Evolutionary conservation across 2,329 filamentous ascomycete species (phyloP), one percentile per base, ranked within the genome.

Genomic region (Cladosporium sphaerospermum): DNA sequence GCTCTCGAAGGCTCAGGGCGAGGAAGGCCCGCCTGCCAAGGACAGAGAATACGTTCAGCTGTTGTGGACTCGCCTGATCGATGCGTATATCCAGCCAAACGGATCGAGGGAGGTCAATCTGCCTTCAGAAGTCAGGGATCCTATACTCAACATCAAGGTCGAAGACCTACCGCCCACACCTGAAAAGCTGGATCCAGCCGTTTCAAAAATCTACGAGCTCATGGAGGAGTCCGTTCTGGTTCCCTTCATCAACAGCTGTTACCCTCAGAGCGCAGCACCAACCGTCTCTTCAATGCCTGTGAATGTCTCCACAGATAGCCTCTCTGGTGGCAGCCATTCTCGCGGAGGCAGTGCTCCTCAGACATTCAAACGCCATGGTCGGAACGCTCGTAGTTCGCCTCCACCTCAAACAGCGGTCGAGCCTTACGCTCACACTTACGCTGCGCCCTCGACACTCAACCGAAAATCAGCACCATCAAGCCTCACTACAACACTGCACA

Each of bases 171-270:
- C 92, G 6, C 86, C 85, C 4, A 74, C 82, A 54, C 91, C 93
- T 1, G 81, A 85, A 39, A 81, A 84, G 52, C 76, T 99, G 13
- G 86, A 95, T 56, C 81, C 88, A 47, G 90, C 93, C 16, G 87
- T 95, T 19, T 80, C 81, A 57, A 95, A 96, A 56, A 88, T 96
- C 39, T 91, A 92, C 69, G 93, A 97, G 62, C 76, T 99, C 53
- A 97, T 99, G 91, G 95, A 96, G 63, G 93, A 97, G 68, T 96
- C 91, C 3, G 88, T 97, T 0, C 77, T 97, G 48, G 84, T 96
- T 0, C 91, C 92, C 0, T 99, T 97, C 67, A 78, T 97, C 51
- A 92, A 96, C 70, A 80, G 77, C 57, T 73, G 78, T 45, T 76
- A 75, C 55, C 72, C 75, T 1, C 73, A 77, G 42, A 72, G 74